These are phyloP conservation scores for Plectosphaerella sp. DNA, from an alignment of 2,329 filamentous ascomycete genomes.

Conservation along the genomic window DNA sequence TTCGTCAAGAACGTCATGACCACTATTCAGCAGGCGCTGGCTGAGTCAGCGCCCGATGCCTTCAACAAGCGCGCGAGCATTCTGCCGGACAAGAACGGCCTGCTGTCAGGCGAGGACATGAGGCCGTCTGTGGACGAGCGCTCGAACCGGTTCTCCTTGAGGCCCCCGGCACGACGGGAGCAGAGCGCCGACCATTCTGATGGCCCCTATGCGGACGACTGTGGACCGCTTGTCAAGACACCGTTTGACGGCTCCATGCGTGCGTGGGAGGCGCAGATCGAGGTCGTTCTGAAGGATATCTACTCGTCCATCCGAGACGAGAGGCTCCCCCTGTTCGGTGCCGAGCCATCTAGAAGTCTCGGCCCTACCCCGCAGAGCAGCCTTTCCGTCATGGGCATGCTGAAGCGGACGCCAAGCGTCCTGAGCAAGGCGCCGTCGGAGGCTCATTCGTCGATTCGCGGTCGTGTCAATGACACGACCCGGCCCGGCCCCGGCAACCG, in stretches of 20 bases:
- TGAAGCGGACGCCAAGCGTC: conserved; percentile 84
- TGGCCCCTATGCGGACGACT: conserved; percentile 40
- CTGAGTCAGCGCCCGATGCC: conserved; percentile 65
- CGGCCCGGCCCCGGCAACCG: conserved; percentile 49
- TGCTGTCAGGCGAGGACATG: conserved; percentile 21
- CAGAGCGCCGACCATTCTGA: conserved; percentile 27
- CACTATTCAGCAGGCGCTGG: conserved; percentile 73
- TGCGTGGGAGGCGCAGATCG: conserved; percentile 85
- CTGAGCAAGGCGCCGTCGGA: conserved; percentile 93
- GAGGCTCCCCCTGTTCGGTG: conserved; percentile 80
- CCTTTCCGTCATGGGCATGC: conserved; percentile 69
- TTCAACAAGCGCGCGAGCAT: conserved; percentile 55
- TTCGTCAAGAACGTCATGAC: conserved; percentile 97
- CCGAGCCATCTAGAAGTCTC: conserved; percentile 41
- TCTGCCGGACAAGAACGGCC: conserved; percentile 38
- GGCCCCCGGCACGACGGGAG: conserved; percentile 41
- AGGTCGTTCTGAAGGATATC: conserved; percentile 86
- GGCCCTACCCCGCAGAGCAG: conserved; percentile 48
- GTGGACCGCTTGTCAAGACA: conserved; percentile 72
- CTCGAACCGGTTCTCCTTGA: conserved; percentile 44
- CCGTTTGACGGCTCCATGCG: conserved; percentile 71
- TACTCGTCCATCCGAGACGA: conserved; percentile 86
- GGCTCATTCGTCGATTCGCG: conserved; percentile 62
- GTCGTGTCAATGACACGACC: conserved; percentile 59
- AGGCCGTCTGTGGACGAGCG: conserved; percentile 31